Conservation (phyloP, 164 flowering plant genomes). For the Macadamia integrifolia region DNA sequence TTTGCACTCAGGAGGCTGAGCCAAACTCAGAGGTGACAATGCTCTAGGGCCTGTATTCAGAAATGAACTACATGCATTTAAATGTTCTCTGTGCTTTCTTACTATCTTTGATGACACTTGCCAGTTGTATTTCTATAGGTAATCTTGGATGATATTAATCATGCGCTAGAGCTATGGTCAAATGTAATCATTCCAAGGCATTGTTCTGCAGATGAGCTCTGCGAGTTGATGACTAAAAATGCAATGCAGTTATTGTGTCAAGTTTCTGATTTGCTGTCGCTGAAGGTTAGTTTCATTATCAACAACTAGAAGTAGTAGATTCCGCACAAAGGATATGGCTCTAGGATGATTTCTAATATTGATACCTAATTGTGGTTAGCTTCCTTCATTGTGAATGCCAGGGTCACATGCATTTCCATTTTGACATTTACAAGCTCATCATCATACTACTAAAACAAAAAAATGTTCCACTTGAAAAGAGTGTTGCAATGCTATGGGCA, state of each 20-base stretch:
- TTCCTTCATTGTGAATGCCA: conserved; percentile 21
- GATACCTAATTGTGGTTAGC: neutral
- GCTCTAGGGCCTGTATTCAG: conserved; percentile 22
- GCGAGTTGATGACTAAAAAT: conserved; percentile 29
- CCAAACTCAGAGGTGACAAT: conserved; percentile 57
- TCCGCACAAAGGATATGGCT: neutral
- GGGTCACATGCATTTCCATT: conserved; percentile 51
- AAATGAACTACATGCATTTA: conserved; percentile 9
- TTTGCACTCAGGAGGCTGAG: conserved; percentile 57
- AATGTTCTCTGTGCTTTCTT: neutral
- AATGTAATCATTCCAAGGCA: conserved; percentile 18
- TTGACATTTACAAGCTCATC: conserved; percentile 46
- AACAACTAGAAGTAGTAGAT: neutral
- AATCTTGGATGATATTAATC: conserved; percentile 47
- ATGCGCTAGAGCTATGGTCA: conserved; percentile 58
- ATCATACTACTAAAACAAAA: conserved; percentile 43
- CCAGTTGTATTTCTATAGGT: conserved; percentile 32
- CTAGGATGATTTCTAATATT: neutral
- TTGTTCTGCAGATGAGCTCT: conserved; percentile 24
- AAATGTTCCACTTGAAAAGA: conserved; percentile 39
- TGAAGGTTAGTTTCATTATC: conserved; percentile 48
- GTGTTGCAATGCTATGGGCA: conserved; percentile 58
- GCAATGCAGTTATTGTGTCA: conserved; percentile 46
- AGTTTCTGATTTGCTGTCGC: conserved; percentile 61
- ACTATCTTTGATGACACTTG: neutral